phyloP scores from a whole-genome alignment of 768 basidiomycete genomes.

The Lentinus brumalis region DNA sequence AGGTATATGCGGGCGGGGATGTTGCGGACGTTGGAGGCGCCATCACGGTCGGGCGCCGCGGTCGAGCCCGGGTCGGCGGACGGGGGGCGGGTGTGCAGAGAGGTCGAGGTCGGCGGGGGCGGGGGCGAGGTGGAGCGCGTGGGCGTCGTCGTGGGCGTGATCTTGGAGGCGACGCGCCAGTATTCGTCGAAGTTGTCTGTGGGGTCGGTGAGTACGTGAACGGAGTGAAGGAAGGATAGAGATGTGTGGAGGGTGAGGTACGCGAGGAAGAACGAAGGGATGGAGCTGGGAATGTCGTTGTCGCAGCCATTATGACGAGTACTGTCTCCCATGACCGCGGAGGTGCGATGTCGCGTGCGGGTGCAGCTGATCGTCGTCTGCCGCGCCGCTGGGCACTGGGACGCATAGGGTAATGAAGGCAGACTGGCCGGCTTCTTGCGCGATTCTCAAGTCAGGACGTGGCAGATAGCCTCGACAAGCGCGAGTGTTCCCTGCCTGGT shows the following conservation, averaged over 20 bases:
- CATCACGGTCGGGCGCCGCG: slow-evolving; percentile 64
- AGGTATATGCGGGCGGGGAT: slow-evolving; percentile 90
- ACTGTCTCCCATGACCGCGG: too few species aligned
- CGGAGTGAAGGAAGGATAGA: too few species aligned
- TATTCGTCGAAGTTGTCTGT: slow-evolving; percentile 95
- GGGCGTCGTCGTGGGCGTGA: slow-evolving; percentile 79
- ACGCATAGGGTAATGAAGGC: too few species aligned
- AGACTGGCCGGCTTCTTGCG: too few species aligned
- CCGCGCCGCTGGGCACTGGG: too few species aligned
- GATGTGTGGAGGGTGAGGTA: neutral
- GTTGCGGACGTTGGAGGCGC: slow-evolving; percentile 84
- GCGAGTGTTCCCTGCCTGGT: too few species aligned
- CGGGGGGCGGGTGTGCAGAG: slow-evolving; percentile 64
- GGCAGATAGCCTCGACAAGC: too few species aligned
- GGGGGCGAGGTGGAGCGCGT: slow-evolving; percentile 58
- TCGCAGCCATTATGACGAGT: too few species aligned
- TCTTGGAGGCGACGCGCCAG: slow-evolving; percentile 91
- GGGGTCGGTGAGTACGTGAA: slow-evolving; percentile 1
- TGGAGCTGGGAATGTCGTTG: too few species aligned
- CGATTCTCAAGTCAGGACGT: too few species aligned
- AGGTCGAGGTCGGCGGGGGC: slow-evolving; percentile 51
- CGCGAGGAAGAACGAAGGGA: neutral
- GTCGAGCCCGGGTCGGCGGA: slow-evolving; percentile 58
- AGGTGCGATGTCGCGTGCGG: too few species aligned
- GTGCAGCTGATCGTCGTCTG: too few species aligned